These are phyloP conservation scores for Fraxinus xanthoxyloides DNA, from an alignment of 305 asterid species.

Conservation along the genomic window DNA sequence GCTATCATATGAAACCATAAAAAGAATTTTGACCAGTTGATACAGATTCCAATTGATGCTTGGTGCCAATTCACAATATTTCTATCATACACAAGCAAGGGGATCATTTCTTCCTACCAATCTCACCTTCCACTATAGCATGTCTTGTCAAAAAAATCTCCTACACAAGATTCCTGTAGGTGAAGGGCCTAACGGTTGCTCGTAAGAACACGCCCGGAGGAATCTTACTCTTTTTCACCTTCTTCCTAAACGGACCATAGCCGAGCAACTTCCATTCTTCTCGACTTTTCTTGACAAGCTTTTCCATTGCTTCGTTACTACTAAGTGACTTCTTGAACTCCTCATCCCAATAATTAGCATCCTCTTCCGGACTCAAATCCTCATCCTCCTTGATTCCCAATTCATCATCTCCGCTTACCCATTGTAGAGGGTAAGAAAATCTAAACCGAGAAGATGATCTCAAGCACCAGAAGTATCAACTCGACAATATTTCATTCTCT, in stretches of 20 bases:
- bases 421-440: too few relatives aligned
- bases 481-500: too few relatives aligned
- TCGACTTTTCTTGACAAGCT: conserved; percentile 52
- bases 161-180: conserved; percentile 78
- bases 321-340: conserved; percentile 77
- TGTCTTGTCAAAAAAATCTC: conserved; percentile 83
- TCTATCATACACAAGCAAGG: not conserved
- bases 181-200: conserved; percentile 89
- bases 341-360: conserved; percentile 66
- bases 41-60: not conserved
- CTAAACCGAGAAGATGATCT: too few relatives aligned
- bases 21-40: not conserved
- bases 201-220: conserved; percentile 77
- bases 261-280: conserved; percentile 73
- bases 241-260: conserved; percentile 69
- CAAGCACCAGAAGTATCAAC: too few relatives aligned
- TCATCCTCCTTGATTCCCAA: conserved; percentile 49
- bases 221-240: conserved; percentile 55
- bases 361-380: conserved; percentile 52
- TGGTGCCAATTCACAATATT: not conserved
- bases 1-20: not conserved
- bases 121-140: conserved; percentile 80
- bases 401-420: conserved; percentile 40
- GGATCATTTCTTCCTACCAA: conserved; percentile 48
- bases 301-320: conserved; percentile 82